Evolutionary conservation across 2,329 filamentous ascomycete genomes (phyloP), one percentile per base, ranked within the genome.

Genomic region (Aspergillus sp.): DNA sequence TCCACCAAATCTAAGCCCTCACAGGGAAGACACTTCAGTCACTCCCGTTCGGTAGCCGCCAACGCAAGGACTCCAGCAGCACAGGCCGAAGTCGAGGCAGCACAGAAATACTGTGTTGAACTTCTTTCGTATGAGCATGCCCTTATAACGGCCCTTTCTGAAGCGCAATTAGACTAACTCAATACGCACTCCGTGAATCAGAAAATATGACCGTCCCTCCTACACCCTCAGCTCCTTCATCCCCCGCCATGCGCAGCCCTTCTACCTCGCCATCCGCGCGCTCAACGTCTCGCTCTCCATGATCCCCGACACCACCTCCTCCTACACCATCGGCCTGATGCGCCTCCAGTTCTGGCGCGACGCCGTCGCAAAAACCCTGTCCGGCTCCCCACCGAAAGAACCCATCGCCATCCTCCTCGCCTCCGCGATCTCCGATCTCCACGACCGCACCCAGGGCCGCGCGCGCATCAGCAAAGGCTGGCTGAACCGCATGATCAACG

Each of bases 271-370:
- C 53, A 84, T 99, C 52, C 89, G 93, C 57, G 88, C 92, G 47
- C 85, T 99, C 71, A 99, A 99, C 68, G 82, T 97, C 64, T 93
- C 96, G 71, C 83, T 96, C 54, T 89, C 93, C 42, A 84, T 89
- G 52, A 88, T 97, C 56, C 90, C 94, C 52, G 93, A 97, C 73
- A 85, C 89, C 11, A 92, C 94, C 17, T 94, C 89, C 44, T 94
- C 88, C 55, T 84, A 89, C n/a, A 87, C 87, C 3, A 89, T 97
- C 55, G 93, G 90, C 46, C 80, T 86, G 48, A 85, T 97, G 80
- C 90, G 94, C 58, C 87, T 96, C 73, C 90, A 96, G 70, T 97
- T 97, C 77, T 97, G 94, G 89, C 84, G 89, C 46, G 92, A 97
- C 62, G 85, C 89, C 4, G 77, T 99, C 47, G 82, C 87, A 49